Evolutionary conservation across 345 rosid species (phyloP), one percentile per base, ranked within the genome.

Genomic region (Hibiscus trionum): DNA sequence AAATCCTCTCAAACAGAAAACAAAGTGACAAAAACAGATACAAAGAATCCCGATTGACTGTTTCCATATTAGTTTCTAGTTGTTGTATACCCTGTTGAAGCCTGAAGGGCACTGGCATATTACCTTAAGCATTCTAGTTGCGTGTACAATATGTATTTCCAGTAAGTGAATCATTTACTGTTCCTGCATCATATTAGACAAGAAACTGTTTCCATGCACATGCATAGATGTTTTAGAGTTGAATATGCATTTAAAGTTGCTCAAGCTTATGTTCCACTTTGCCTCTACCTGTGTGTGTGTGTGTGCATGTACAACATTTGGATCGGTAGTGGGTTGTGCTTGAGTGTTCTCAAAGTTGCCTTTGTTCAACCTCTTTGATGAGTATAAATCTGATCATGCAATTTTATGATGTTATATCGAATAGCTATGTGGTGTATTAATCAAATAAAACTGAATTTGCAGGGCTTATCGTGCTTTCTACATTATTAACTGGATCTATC

Each of bases 391-490:
- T 47, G 52, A 47, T 47, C 1, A 39, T 39, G 11, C 44, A 39
- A 7, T 35, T 29, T 35, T 35, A 35, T 39, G 44, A 39, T 2
- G 2, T 37, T 7, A 8, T 7, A 66, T 47, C 21, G 1, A 4
- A 47, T 2, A 14, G 27, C 19, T 47, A 26, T 7, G 31, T 6
- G 21, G 21, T 15, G 3, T 26, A 47, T 26, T 42, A 27, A 61
- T 60, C 19, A 17, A 19, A 16, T 52, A 17, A 52, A 26, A 11
- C 65, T 77, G 61, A 35, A 72, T 50, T 55, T 80, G 76, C 88
- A 91, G 97, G 79, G 97, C 97, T 0, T 93, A 93, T 77, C 96
- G 96, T 59, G 88, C 83, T 67, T 77, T 93, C 27, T 93, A 93
- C 86, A 90, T 93, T 61, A 82, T 93, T 64, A 91, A 93, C 84